Evolutionary conservation across 2,329 filamentous ascomycete species (phyloP).

Genomic region (Paracoccidioides lutzii): DNA sequence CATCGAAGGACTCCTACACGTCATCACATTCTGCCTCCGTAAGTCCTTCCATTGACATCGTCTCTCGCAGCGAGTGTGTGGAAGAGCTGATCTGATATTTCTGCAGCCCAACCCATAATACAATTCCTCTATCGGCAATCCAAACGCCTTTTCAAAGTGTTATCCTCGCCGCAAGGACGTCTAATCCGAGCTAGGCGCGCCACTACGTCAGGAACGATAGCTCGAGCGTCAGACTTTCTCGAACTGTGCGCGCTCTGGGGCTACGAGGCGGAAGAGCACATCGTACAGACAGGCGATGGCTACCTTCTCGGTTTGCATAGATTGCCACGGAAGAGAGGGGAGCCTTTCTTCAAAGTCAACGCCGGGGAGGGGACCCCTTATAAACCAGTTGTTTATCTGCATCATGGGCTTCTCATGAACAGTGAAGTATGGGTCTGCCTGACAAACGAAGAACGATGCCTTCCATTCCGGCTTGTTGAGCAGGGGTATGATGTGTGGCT

Average conservation of each 20-base stretch:
- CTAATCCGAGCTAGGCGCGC: constrained; percentile 54
- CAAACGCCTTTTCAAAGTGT: constrained; percentile 65
- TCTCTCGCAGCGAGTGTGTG: neutral
- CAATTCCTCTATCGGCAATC: constrained; percentile 71
- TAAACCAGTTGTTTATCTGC: constrained; percentile 85
- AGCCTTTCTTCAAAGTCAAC: constrained; percentile 50
- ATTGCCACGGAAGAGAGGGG: constrained; percentile 67
- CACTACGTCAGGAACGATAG: constrained; percentile 60
- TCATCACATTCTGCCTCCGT: constrained; percentile 82
- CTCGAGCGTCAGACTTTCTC: constrained; percentile 79
- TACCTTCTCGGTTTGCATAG: constrained; percentile 85
- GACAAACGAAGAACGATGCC: constrained; percentile 70
- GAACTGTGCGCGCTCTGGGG: constrained; percentile 87
- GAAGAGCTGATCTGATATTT: neutral
- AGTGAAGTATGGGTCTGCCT: constrained; percentile 96
- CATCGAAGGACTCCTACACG: constrained; percentile 68
- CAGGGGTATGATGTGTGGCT: constrained; percentile 94
- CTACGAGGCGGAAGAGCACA: constrained; percentile 90
- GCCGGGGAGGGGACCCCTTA: constrained; percentile 50
- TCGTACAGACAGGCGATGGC: constrained; percentile 87
- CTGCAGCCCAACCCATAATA: constrained; percentile 61
- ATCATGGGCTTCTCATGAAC: constrained; percentile 96
- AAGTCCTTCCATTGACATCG: constrained; percentile 24
- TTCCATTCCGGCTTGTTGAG: constrained; percentile 82
- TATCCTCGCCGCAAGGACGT: constrained; percentile 57